phyloP scores from a whole-genome alignment of 805 yeast species.

The Candida succiphila region DNA sequence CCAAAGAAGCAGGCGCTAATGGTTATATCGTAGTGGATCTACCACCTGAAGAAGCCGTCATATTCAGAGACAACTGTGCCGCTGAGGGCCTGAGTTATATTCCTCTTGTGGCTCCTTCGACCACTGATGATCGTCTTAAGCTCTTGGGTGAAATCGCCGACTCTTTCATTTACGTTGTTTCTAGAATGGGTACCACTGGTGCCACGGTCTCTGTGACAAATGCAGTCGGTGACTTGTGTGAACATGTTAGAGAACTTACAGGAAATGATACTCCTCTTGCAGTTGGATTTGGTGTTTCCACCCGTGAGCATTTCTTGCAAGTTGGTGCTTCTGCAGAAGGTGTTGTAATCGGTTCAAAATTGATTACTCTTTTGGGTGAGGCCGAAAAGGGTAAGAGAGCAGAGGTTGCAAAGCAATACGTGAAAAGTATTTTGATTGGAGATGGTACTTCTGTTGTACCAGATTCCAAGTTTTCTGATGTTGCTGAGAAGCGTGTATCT shows the following conservation, averaged over 20 bases:
- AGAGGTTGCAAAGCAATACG: constrained; percentile 56
- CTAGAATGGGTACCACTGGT: constrained; percentile 98
- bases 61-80: constrained; percentile 67
- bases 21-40: constrained; percentile 92
- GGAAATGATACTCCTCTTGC: constrained; percentile 74
- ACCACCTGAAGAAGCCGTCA: constrained; percentile 96
- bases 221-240: constrained; percentile 58
- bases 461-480: constrained; percentile 6
- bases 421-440: constrained; percentile 57
- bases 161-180: constrained; percentile 91
- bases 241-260: constrained; percentile 67
- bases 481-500: constrained; percentile 8
- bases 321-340: constrained; percentile 86
- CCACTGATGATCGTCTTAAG: constrained; percentile 80
- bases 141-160: constrained; percentile 81
- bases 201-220: constrained; percentile 56
- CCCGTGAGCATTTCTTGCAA: constrained; percentile 76
- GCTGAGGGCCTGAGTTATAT: constrained; percentile 68
- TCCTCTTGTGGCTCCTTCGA: constrained; percentile 95
- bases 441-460: constrained; percentile 26
- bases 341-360: constrained; percentile 89
- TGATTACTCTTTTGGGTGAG: constrained; percentile 61
- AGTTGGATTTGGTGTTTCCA: constrained; percentile 95
- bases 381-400: constrained; percentile 53
- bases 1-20: constrained; percentile 85